Percentiles rank a stretch among this genome's conserved stretches.
Evolutionary conservation across 2,329 filamentous ascomycete genomes (phyloP).

Genomic region (Colletotrichum destructivum): DNA sequence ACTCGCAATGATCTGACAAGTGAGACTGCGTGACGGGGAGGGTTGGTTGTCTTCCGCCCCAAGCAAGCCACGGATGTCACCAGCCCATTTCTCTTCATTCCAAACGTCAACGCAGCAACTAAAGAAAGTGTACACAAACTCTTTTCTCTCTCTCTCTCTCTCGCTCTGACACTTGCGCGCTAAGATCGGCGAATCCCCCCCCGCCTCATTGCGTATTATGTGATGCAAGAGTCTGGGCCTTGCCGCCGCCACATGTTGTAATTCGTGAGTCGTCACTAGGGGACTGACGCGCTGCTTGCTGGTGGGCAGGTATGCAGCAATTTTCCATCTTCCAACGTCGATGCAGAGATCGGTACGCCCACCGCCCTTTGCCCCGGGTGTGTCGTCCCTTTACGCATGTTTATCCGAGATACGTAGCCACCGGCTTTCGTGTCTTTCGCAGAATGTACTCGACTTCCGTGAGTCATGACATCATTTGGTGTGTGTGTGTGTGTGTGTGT

Average conservation of each 20-base stretch:
- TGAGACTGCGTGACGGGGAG: not conserved
- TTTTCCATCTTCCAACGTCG: constrained; percentile 10
- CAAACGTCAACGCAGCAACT: constrained; percentile 19
- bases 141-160: no score
- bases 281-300: not conserved
- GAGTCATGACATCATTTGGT: constrained; percentile 10
- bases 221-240: constrained; percentile 10
- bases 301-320: not conserved
- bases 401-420: no score
- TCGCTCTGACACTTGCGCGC: constrained; percentile 9
- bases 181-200: not conserved
- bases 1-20: not conserved
- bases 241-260: not conserved
- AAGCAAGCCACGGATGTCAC: constrained; percentile 38
- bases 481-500: no score
- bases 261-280: no score
- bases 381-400: no score
- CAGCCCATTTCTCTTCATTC: constrained; percentile 25
- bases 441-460: not conserved
- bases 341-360: constrained; percentile 2
- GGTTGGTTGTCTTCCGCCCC: not conserved
- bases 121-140: not conserved
- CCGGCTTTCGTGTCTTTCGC: not conserved
- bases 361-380: no score
- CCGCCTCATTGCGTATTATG: constrained; percentile 30